Evolutionary conservation across 345 rosid species (phyloP).

Genomic region (Gossypium rotundifolium): DNA sequence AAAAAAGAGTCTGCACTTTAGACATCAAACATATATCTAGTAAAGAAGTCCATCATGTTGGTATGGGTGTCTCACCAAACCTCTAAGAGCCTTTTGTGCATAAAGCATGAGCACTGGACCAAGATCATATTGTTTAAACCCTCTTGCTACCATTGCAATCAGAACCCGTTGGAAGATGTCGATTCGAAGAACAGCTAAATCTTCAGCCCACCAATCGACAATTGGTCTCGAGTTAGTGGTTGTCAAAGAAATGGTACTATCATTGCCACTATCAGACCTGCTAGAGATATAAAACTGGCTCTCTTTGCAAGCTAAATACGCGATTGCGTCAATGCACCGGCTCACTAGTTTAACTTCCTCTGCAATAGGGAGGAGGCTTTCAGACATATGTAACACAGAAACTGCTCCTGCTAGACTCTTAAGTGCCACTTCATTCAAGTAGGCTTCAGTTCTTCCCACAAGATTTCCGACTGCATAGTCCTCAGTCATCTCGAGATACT

Average conservation of each 20-base stretch:
- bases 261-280: constrained; percentile 37
- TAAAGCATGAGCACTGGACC: constrained; percentile 98
- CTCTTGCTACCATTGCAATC: constrained; percentile 80
- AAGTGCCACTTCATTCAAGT: constrained; percentile 73
- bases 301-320: constrained; percentile 68
- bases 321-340: constrained; percentile 75
- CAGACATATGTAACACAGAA: constrained; percentile 52
- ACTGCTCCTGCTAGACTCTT: constrained; percentile 71
- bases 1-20: not conserved
- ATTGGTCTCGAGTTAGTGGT: constrained; percentile 34
- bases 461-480: constrained; percentile 72
- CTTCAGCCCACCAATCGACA: constrained; percentile 99
- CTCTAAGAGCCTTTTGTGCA: constrained; percentile 89
- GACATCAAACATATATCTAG: not conserved
- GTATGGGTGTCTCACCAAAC: constrained; percentile 67
- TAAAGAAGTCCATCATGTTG: constrained; percentile 10
- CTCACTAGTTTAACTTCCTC: constrained; percentile 78
- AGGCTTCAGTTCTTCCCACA: constrained; percentile 65
- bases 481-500: constrained; percentile 86
- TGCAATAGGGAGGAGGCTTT: constrained; percentile 47
- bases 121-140: constrained; percentile 76
- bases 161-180: constrained; percentile 78
- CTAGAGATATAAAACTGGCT: constrained; percentile 45
- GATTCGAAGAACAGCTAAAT: constrained; percentile 65
- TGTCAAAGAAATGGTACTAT: constrained; percentile 24